phyloP scores from a whole-genome alignment of 257 asterid species.

The Cinchona pubescens region DNA sequence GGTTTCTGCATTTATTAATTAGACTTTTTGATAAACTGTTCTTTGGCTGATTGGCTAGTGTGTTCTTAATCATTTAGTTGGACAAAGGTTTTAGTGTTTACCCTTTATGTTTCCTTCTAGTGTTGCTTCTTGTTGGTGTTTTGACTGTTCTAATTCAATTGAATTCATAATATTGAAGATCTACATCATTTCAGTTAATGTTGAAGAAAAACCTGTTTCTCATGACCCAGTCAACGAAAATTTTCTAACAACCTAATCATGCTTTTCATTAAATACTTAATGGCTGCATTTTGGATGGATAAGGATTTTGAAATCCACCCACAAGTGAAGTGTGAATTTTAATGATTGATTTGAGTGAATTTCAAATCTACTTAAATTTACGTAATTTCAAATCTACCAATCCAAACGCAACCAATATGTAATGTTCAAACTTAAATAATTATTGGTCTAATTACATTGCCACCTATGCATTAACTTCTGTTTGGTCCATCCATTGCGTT shows the following conservation, averaged over 20 bases:
- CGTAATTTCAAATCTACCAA: too few relatives aligned
- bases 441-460: neutral
- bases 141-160: neutral
- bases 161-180: neutral
- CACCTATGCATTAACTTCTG: neutral
- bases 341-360: too few relatives aligned
- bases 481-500: neutral
- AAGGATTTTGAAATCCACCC: too few relatives aligned
- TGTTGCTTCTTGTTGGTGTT: neutral
- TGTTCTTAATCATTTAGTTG: neutral
- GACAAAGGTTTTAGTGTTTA: neutral
- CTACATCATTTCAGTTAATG: neutral
- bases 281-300: too few relatives aligned
- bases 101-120: neutral
- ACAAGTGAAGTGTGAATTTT: too few relatives aligned
- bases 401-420: too few relatives aligned
- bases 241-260: neutral
- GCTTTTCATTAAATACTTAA: neutral
- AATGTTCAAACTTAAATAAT: too few relatives aligned
- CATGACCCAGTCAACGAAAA: neutral
- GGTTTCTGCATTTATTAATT: neutral
- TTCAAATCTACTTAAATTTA: too few relatives aligned
- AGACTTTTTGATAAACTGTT: neutral
- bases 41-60: neutral
- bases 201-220: neutral